Evolutionary conservation across 176 grass and related monocot species (phyloP), one percentile per base, ranked within the genome.

Genomic region (Triticum turgidum): DNA sequence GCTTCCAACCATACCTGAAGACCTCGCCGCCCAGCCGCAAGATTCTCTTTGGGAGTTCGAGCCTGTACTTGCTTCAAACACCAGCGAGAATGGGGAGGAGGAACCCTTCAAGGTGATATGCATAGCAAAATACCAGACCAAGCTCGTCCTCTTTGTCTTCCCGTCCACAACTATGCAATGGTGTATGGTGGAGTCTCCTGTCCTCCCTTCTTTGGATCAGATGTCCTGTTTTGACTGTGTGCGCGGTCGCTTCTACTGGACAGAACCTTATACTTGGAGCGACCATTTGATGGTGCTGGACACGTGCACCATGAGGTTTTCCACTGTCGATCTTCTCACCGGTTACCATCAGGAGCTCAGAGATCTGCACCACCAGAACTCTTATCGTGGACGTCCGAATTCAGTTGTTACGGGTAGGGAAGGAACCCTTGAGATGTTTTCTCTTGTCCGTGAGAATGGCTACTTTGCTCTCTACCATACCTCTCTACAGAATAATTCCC

Each of bases 51-150:
- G n/a, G 11, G 20, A 22, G 3, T 22, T 35, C 1, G 5, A 12
- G 18, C 6, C 42, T 32, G 27, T 13, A 2, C 22, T 82, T 1
- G 32, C 61, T 18, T 70, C 61, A 9, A 34, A 9, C 64, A 30
- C 63, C 63, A 5, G 25, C 3, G 59, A 15, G 3, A 37, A 62
- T 6, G 38, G 7, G 5, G 42, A 80, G 7, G 78, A 72, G 7
- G 58, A 65, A 6, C 44, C 29, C 21, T 82, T 87, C 79, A 66
- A 39, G 42, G 73, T 85, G 44, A 85, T 85, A 45, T 69, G 44
- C 44, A 78, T 68, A 49, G 73, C 62, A 51, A 49, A 59, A 12
- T 69, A 15, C 15, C 17, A 5, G n/a, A 78, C 32, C 4, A 79
- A 59, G 64, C 5, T 59, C 3, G 6, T 41, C 14, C 5, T 29